Base-by-base conservation (phyloP, 2,329 filamentous ascomycete species). In the Fusarium sacchari region DNA sequence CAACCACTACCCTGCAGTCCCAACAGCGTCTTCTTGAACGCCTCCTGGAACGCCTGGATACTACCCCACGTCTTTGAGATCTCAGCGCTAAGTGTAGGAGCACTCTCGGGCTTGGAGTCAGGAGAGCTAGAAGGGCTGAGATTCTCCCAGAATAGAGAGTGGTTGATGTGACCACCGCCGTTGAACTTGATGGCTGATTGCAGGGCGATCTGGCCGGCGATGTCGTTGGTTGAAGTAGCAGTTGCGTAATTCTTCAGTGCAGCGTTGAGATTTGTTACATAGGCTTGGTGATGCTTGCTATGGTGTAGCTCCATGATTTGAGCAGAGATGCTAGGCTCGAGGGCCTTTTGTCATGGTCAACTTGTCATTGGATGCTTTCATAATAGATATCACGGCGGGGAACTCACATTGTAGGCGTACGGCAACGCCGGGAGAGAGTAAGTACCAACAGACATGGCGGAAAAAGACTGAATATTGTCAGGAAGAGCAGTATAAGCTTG, bases 81-180 rank as follows among this genome's bases (percentile, higher is more conserved):
- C 14, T 90, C 91, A 2, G 86, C 84, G 14, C 86, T 75, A 10
- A 97, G 85, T 26, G 84, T 83, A 0, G 91, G 90, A 0, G 90
- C 89, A 3, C 85, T 81, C 8, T 86, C 83, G 7, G 88, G 81
- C 52, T 89, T 85, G 4, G 93, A 87, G 13, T 91, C 89, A 0
- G 86, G 73, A 6, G 88, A 90, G 24, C 83, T 85, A 0, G 90
- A 83, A 0, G 93, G 93, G 0, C 89, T 83, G 24, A 97, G 88
- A 82, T 94, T 95, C 84, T 93, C 91, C 95, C 95, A 98, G 87
- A 97, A 97, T 40, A 97, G 90, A 1, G 90, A 91, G 86, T 97
- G 95, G 86, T 98, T 98, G 84, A 97, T 92, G 86, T 97, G 95
- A 12, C 95, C 95, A 47, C 95, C 95, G 55, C 93, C 95, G 81